Evolutionary conservation across 306 rosid species (phyloP), one percentile per base, ranked within the genome.

Genomic region (Crotalaria pallida): DNA sequence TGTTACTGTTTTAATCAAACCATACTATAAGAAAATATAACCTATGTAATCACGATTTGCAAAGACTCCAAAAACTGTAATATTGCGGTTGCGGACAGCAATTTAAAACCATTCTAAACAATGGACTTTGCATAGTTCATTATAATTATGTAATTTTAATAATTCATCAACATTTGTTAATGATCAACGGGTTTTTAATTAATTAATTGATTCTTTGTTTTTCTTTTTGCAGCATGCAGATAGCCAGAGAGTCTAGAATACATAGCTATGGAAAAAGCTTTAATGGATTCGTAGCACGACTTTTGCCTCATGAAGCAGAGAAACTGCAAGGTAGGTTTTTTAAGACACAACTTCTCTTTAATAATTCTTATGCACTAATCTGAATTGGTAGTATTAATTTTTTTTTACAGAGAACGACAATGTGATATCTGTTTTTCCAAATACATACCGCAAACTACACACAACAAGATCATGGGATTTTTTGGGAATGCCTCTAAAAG

Each of bases 391-490:
- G 1, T 53, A n/a, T 60, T 61, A 53, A 61, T 55, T 47, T 27
- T 26, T 47, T 27, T 19, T 29, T 76, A 78, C 78, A 88, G 87
- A 79, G 69, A 71, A 82, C 17, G 73, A 81, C 0, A 53, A 71
- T 19, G 96, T 92, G 23, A 77, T 92, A 21, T 88, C 98, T 1
- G 91, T 92, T 79, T 92, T 89, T 69, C 84, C 58, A 11, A 89
- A 86, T 76, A 88, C 72, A 52, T 0, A 48, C 31, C 83, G 57
- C 0, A 59, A 85, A 62, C 75, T 88, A 43, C 85, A 86, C 59
- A 92, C 96, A 15, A 92, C 96, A 58, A 83, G 93, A 53, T 82
- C 96, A 2, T 92, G 98, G 98, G 91, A 88, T 66, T 92, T 86
- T 71, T 27, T 92, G 19, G 88, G 88, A 63, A 38, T 92, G 85